A percentile compares a stretch with the other conserved stretches of the same genome.
phyloP scores from a whole-genome alignment of 768 basidiomycete species.

The Tremella yokohamensis region DNA sequence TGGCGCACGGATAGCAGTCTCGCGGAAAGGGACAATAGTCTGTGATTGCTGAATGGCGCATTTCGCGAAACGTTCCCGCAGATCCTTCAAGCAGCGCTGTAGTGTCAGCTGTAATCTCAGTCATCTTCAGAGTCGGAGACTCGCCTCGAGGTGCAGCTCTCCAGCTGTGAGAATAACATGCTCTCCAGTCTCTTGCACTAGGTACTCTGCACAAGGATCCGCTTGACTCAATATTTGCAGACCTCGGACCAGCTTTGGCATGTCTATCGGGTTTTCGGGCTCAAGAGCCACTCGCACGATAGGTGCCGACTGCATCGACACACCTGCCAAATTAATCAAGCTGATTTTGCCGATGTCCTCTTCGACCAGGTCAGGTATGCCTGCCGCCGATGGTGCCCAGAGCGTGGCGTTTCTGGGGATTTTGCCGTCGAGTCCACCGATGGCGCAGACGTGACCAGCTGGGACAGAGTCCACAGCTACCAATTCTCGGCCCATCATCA shows the following conservation, averaged over 20 bases:
- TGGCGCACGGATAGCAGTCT: conserved; percentile 77
- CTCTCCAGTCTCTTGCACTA: conserved; percentile 95
- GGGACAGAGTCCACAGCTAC: conserved; percentile 73
- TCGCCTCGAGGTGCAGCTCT: conserved; percentile 88
- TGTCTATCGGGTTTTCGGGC: conserved; percentile 69
- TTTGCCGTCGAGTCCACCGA: conserved; percentile 80
- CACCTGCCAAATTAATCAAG: conserved; percentile 43
- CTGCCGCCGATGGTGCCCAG: conserved; percentile 61
- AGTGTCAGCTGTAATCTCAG: conserved; percentile 3
- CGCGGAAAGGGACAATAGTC: conserved; percentile 95
- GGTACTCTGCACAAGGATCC: conserved; percentile 95
- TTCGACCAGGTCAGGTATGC: conserved; percentile 15
- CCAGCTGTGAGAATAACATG: conserved; percentile 95
- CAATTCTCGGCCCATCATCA: conserved; percentile 98
- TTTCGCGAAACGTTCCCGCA: conserved; percentile 90
- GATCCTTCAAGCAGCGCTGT: conserved; percentile 90
- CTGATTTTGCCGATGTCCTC: conserved; percentile 12
- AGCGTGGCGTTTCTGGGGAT: conserved; percentile 88
- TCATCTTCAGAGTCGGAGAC: conserved; percentile 16
- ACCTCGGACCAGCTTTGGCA: conserved; percentile 82
- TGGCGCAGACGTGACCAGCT: conserved; percentile 92
- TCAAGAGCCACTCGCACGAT: conserved; percentile 95
- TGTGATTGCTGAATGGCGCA: conserved; percentile 90
- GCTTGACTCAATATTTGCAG: conserved; percentile 85
- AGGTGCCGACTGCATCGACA: conserved; percentile 59